Base-by-base conservation (phyloP, 192 early-diverging fungal species). In the Coemansia sp. region DNA sequence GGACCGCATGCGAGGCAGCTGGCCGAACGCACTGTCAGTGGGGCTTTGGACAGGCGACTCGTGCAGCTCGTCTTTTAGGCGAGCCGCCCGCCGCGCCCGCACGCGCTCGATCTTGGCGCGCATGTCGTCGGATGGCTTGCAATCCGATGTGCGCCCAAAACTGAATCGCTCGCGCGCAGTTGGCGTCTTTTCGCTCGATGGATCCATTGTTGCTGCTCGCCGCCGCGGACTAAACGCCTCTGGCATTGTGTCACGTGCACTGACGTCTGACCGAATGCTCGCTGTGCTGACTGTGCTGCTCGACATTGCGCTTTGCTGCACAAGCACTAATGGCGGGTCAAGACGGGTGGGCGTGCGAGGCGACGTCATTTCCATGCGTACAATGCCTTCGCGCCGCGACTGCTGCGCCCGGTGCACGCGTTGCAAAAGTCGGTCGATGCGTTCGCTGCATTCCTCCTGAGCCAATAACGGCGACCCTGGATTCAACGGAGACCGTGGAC, bases 401-500 rank as follows among this genome's bases (percentile, higher is more conserved):
- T 64, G 59, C 4, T 48, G 55, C 3, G 64, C 67, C 15, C 72
- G 40, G 21, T 69, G 71, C 26, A 79, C 76, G 3, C 57, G 48
- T 57, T 73, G 63, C 11, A 79, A 37, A 31, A 79, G 63, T 15
- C 60, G 38, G 12, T 79, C 76, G 8, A 79, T 68, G 3, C 66
- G 59, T 11, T 66, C 71, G 25, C 40, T 61, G 49, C 71, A 73
- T 38, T 72, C 76, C 5, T 73, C 76, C 4, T 58, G 23, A 5
- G 67, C 36, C 62, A 79, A 50, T 6, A 19, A 34, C 28, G n/a
- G 15, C 55, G 31, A 22, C 40, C 14, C 15, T 44, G 40, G 40
- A 8, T 26, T 26, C 25, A 26, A 26, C 25, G 7, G 25, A 26
- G 25, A 34, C 31, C 6, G 6, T 34, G 31, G 31, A 34, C 31